Evolutionary conservation across 805 yeast species (phyloP).

Genomic region (Nakazawaea ishiwadae): DNA sequence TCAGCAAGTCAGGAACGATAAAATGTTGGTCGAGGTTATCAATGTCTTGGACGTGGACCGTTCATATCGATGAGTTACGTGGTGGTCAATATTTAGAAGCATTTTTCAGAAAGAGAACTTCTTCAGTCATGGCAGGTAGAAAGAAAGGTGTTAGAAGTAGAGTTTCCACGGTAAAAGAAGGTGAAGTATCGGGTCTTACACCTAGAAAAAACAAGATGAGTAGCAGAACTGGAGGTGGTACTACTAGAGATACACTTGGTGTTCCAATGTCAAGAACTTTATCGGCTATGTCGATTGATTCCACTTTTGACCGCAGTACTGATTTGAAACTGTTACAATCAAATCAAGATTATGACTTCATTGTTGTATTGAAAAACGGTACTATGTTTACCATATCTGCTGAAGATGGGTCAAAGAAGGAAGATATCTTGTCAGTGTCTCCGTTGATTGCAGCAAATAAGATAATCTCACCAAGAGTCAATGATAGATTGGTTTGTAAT

Average conservation of each 20-base stretch:
- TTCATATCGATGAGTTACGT: conserved; percentile 34
- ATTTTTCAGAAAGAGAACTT: conserved; percentile 55
- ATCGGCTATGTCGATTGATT: conserved; percentile 28
- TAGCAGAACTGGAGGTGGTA: conserved; percentile 27
- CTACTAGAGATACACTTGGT: conserved; percentile 13
- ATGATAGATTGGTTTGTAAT: conserved; percentile 62
- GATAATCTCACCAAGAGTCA: conserved; percentile 66
- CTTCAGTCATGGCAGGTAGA: conserved; percentile 37
- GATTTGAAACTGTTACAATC: conserved; percentile 23
- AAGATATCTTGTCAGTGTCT: conserved; percentile 25
- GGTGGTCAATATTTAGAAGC: conserved; percentile 42
- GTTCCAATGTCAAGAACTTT: conserved; percentile 17
- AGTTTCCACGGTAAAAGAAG: conserved; percentile 9
- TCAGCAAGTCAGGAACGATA: conserved; percentile 46
- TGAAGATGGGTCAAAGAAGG: conserved; percentile 38
- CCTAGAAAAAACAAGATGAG: conserved; percentile 13
- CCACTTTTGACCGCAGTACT: conserved; percentile 25
- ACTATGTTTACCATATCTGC: conserved; percentile 44
- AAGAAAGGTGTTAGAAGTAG: conserved; percentile 18
- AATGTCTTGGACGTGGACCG: conserved; percentile 55
- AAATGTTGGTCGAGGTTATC: conserved; percentile 57
- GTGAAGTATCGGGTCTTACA: conserved; percentile 8
- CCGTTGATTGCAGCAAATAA: conserved; percentile 48
- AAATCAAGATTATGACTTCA: conserved; percentile 37
- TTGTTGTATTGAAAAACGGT: conserved; percentile 50